Conservation (phyloP, 83 land plant species). For the Picea abies region DNA sequence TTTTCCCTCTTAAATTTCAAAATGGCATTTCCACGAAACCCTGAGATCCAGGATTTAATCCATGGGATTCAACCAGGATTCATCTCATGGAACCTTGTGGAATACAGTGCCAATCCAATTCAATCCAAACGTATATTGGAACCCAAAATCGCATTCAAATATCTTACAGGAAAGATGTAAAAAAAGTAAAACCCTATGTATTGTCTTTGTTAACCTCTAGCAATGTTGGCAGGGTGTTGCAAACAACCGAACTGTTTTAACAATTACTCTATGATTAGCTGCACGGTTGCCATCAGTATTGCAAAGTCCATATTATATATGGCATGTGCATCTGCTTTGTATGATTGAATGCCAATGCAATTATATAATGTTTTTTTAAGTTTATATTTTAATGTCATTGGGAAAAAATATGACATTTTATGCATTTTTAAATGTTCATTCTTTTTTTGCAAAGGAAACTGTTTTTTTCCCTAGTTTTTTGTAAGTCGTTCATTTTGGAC, state of each 20-base stretch:
- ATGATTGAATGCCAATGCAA: no score
- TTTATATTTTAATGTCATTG: no score
- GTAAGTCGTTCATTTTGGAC: no score
- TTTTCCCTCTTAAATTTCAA: background rate
- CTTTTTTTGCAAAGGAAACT: no score
- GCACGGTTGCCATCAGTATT: background rate
- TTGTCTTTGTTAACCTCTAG: background rate
- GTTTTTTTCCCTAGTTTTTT: no score
- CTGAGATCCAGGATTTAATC: background rate
- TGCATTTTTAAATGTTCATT: no score
- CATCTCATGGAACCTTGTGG: background rate
- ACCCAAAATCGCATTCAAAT: constrained; percentile 1
- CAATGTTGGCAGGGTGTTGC: background rate
- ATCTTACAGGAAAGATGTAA: background rate
- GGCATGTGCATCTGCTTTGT: no score
- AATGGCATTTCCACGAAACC: background rate
- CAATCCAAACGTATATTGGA: background rate
- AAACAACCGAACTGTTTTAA: background rate
- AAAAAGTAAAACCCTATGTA: background rate
- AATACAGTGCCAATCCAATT: background rate
- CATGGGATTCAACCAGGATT: background rate
- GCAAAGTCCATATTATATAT: no score
- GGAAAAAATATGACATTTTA: no score
- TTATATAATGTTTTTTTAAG: no score
- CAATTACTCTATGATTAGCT: background rate